These are phyloP conservation scores for Arctostaphylos glauca DNA, from an alignment of 148 eudicot genomes.

Conservation along the genomic window DNA sequence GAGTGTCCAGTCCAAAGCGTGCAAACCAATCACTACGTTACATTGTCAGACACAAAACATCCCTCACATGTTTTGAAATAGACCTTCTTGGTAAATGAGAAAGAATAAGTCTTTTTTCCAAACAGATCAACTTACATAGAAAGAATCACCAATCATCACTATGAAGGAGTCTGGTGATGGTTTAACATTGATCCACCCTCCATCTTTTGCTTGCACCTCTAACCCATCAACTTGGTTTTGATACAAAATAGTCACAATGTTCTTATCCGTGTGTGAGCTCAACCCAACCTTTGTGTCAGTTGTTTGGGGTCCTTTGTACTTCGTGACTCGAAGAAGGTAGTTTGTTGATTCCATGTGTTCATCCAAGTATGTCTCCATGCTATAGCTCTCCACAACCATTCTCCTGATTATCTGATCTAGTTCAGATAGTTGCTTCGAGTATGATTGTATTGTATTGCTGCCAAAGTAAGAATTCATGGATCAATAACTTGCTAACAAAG, in stretches of 20 bases:
- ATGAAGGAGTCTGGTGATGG: conserved; percentile 32
- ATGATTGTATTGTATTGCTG: conserved; percentile 31
- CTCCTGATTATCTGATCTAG: conserved; percentile 38
- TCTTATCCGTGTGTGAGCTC: conserved; percentile 44
- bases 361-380: conserved; percentile 29
- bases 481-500: no score
- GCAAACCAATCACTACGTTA: no score
- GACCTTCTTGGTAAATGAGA: no score
- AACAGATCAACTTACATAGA: conserved; percentile 21
- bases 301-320: conserved; percentile 41
- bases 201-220: conserved; percentile 41
- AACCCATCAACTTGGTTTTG: conserved; percentile 42
- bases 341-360: conserved; percentile 43
- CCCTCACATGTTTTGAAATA: no score
- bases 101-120: no score
- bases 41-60: no score
- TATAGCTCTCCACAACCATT: conserved; percentile 46
- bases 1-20: no score
- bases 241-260: conserved; percentile 38
- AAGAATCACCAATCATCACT: conserved; percentile 45
- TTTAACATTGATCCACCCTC: conserved; percentile 33
- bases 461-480: not conserved
- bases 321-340: conserved; percentile 43
- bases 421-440: conserved; percentile 35
- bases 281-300: conserved; percentile 32